Evolutionary conservation across 164 flowering plant species (phyloP).

Genomic region (Brasenia schreberi): DNA sequence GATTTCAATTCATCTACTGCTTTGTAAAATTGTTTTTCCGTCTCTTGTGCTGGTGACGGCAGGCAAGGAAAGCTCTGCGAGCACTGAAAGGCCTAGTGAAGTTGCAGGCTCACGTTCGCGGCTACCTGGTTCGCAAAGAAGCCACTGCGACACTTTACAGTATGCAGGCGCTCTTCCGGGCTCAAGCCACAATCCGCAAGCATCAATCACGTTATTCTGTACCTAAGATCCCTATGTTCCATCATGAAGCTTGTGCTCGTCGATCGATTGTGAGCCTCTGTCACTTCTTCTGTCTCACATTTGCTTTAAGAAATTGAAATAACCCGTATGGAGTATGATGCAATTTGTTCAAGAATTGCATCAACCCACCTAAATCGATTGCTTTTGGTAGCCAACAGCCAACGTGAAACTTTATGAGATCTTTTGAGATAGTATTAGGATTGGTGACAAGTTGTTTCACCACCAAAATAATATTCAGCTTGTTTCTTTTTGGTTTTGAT

Average conservation of each 20-base stretch:
- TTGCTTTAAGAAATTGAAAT: too few relatives aligned
- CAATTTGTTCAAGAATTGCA: too few relatives aligned
- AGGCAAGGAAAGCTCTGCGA: slow-evolving; percentile 52
- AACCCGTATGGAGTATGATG: too few relatives aligned
- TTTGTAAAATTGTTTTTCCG: neutral
- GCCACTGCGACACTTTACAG: slow-evolving; percentile 42
- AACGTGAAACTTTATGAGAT: too few relatives aligned
- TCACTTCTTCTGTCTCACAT: neutral
- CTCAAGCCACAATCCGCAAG: slow-evolving; percentile 29
- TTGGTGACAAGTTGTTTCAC: too few relatives aligned
- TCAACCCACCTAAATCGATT: too few relatives aligned
- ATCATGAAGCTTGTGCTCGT: slow-evolving; percentile 19
- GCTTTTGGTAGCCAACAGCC: too few relatives aligned
- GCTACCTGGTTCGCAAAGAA: slow-evolving; percentile 43
- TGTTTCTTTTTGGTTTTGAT: too few relatives aligned
- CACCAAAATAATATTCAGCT: too few relatives aligned
- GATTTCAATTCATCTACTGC: neutral
- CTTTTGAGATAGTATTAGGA: too few relatives aligned
- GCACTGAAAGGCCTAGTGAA: slow-evolving; percentile 55
- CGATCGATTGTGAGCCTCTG: slow-evolving; percentile 29
- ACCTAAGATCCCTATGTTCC: slow-evolving; percentile 12
- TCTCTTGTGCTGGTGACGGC: slow-evolving; percentile 1
- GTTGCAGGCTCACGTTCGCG: slow-evolving; percentile 58
- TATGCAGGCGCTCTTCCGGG: slow-evolving; percentile 53
- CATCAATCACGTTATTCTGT: slow-evolving; percentile 18